Percentiles rank a stretch among this genome's conserved stretches.
Evolutionary conservation across 108 stramenopile species (phyloP).

Genomic region (Discostella stelligeroides): DNA sequence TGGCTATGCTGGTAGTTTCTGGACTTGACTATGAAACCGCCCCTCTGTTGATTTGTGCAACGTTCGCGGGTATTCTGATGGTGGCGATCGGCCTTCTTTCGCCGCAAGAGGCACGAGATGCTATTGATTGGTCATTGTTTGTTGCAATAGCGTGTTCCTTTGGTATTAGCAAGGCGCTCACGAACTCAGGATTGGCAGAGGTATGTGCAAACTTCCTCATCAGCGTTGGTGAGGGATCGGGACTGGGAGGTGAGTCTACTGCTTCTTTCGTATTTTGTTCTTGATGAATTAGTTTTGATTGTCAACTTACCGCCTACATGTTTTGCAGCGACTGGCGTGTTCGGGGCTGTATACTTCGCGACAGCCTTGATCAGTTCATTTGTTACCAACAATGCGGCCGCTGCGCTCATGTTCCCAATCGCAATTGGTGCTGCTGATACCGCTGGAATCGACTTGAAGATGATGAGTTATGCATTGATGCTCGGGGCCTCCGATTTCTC

Average conservation of each 20-base stretch:
- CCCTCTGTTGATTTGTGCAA: slow-evolving; percentile 43
- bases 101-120: slow-evolving; percentile 81
- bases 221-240: not conserved
- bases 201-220: slow-evolving; percentile 4
- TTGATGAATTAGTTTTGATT: too few relatives aligned
- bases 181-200: slow-evolving; percentile 50
- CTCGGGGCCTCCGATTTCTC: slow-evolving; percentile 83
- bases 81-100: slow-evolving; percentile 72
- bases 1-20: slow-evolving; percentile 37
- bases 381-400: slow-evolving; percentile 90
- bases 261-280: not conserved
- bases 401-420: slow-evolving; percentile 43
- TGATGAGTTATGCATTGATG: slow-evolving; percentile 84
- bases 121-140: slow-evolving; percentile 85
- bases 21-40: not conserved
- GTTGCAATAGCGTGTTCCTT: slow-evolving; percentile 80
- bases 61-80: slow-evolving; percentile 68
- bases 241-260: not conserved
- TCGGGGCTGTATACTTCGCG: slow-evolving; percentile 82
- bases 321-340: slow-evolving; percentile 66
- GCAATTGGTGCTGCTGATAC: slow-evolving; percentile 80
- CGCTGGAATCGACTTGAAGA: slow-evolving; percentile 52
- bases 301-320: too few relatives aligned
- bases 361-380: slow-evolving; percentile 81
- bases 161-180: slow-evolving; percentile 82